Conservation (phyloP, 2,329 filamentous ascomycete genomes). For the Amylocarpus encephaloides region DNA sequence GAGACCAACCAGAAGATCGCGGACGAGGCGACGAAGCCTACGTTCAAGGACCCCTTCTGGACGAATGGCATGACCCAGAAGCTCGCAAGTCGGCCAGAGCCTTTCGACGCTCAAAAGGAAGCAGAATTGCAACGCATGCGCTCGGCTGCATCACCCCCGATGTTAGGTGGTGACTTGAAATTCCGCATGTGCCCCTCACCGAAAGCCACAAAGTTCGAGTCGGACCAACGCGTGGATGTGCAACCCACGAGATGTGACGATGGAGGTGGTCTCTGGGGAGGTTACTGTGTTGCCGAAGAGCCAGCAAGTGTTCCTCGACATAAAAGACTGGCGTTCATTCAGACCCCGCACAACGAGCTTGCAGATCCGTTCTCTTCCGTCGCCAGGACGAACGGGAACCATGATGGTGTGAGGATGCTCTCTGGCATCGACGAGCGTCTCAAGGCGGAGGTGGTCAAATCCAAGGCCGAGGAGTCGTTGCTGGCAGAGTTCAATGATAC, state of each 20-base stretch:
- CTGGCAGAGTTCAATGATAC: conserved; percentile 68
- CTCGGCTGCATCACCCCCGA: conserved; percentile 65
- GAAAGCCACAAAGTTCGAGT: conserved; percentile 76
- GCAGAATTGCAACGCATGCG: conserved; percentile 44
- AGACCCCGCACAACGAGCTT: conserved; percentile 33
- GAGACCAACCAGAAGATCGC: conserved; percentile 30
- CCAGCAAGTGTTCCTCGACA: conserved; percentile 30
- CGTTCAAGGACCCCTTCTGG: conserved; percentile 31
- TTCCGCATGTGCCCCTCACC: conserved; percentile 82
- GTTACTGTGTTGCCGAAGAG: conserved; percentile 50
- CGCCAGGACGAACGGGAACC: conserved; percentile 9
- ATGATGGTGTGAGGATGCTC: conserved; percentile 27
- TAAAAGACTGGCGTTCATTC: conserved; percentile 29
- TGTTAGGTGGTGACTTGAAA: conserved; percentile 75
- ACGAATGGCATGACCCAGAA: conserved; percentile 31
- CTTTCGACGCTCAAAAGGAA: conserved; percentile 25
- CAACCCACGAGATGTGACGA: conserved; percentile 48
- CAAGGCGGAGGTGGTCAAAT: conserved; percentile 22
- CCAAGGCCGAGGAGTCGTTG: conserved; percentile 33
- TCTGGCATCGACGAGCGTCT: conserved; percentile 27
- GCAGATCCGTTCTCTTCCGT: conserved; percentile 32
- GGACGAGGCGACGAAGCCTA: conserved; percentile 29
- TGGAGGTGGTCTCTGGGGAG: conserved; percentile 69
- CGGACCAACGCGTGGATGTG: conserved; percentile 57
- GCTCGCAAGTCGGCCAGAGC: conserved; percentile 9